These are phyloP conservation scores for Paramecium caudatum DNA, from an alignment of 73 alveolate species.

Conservation along the genomic window DNA sequence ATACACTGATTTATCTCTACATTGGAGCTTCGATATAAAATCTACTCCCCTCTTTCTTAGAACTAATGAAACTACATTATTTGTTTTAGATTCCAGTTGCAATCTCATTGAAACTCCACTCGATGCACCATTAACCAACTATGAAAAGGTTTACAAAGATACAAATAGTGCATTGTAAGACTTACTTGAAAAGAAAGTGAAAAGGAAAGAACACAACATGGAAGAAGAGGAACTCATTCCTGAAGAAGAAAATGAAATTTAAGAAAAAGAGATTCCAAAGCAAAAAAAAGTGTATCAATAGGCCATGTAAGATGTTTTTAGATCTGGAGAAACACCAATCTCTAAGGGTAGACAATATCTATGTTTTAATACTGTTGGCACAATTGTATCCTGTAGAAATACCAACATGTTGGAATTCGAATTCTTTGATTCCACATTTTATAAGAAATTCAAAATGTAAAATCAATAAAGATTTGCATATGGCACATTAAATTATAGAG, in stretches of 20 bases:
- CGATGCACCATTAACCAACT: neutral
- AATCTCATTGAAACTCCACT: neutral
- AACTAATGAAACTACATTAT: neutral
- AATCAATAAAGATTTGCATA: slow-evolving; percentile 1
- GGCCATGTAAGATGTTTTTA: slow-evolving; percentile 24
- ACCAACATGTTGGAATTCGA: slow-evolving; percentile 55
- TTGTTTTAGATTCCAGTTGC: slow-evolving; percentile 31
- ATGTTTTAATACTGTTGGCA: slow-evolving; percentile 31
- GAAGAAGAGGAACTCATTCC: neutral
- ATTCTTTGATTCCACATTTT: slow-evolving; percentile 56
- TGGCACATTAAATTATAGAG: slow-evolving; percentile 61
- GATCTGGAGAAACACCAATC: slow-evolving; percentile 47
- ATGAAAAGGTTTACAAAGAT: neutral
- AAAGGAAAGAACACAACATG: neutral
- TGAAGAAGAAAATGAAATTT: neutral
- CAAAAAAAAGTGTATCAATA: neutral
- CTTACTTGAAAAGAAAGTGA: neutral
- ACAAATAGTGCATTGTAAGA: neutral
- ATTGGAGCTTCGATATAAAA: slow-evolving; percentile 28
- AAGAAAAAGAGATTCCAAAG: neutral
- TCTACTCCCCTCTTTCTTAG: slow-evolving; percentile 4
- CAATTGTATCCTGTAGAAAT: neutral
- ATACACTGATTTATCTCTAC: slow-evolving; percentile 21
- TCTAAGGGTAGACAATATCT: slow-evolving; percentile 41
- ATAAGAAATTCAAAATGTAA: slow-evolving; percentile 5